phyloP scores from a whole-genome alignment of 2,329 filamentous ascomycete species.

The Daldinia sp. region DNA sequence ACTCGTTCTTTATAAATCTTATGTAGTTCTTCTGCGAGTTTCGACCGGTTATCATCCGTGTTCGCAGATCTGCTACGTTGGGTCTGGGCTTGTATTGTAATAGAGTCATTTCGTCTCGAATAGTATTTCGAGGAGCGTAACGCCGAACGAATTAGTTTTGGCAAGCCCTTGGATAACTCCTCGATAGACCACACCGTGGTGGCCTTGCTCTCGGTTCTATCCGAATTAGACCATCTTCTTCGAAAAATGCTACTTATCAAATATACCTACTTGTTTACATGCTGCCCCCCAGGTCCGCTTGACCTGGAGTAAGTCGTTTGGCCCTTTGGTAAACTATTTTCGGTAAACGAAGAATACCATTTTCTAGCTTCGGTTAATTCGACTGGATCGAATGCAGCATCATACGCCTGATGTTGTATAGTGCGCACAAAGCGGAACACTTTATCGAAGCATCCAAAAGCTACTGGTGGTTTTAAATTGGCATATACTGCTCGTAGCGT shows the following conservation, averaged over 20 bases:
- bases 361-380: slow-evolving; percentile 63
- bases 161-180: slow-evolving; percentile 61
- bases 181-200: slow-evolving; percentile 64
- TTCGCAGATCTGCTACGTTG: slow-evolving; percentile 66
- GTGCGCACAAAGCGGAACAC: slow-evolving; percentile 32
- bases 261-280: slow-evolving; percentile 69
- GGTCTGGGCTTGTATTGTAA: slow-evolving; percentile 68
- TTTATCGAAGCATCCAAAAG: not conserved
- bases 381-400: slow-evolving; percentile 63
- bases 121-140: slow-evolving; percentile 68
- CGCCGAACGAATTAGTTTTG: slow-evolving; percentile 60
- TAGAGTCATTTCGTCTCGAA: slow-evolving; percentile 62
- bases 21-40: slow-evolving; percentile 62
- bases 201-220: slow-evolving; percentile 70
- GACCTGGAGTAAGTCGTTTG: slow-evolving; percentile 68
- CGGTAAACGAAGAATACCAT: slow-evolving; percentile 63
- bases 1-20: slow-evolving; percentile 61
- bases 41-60: slow-evolving; percentile 63
- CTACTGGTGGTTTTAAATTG: not conserved
- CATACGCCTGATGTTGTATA: slow-evolving; percentile 59
- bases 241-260: too few relatives aligned
- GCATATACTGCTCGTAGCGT: slow-evolving; percentile 27
- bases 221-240: slow-evolving; percentile 9
- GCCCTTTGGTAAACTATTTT: slow-evolving; percentile 61
- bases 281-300: slow-evolving; percentile 71